Evolutionary conservation across 1,284 basidiomycete genomes (phyloP), one percentile per base, ranked within the genome.

Genomic region (Microbotryum silenes-acaulis): DNA sequence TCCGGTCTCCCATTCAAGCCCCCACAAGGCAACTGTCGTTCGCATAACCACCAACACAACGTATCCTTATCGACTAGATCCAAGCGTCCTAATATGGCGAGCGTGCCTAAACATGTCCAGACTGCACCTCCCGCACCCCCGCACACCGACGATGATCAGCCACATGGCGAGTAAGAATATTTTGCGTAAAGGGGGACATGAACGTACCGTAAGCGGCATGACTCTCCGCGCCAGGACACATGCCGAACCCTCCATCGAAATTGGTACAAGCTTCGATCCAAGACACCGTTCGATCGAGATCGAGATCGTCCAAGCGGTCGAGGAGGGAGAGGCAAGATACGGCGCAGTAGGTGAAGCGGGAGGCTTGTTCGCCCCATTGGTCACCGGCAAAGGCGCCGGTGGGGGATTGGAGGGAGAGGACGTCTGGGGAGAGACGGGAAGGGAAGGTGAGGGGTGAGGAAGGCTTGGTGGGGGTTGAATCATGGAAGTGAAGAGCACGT

Each of bases 1-100:
- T 98, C 91, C 3, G 94, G 94, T 23, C 94, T 81, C 0, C 94
- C 94, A 70, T 98, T 97, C 62, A 98, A 79, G 0, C 94, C 96
- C 9, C 94, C 94, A 70, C 85, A 91, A 0, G 91, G 87, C 12
- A 97, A 79, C 74, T 98, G 94, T 9, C 94, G 81, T 72, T 98
- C 96, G 12, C 87, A 83, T 3, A 98, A 78, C 94, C 94, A 98
- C 85, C 88, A 92, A 12, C 81, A 87, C 2, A 97, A 78, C 33
- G 83, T 87, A 21, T 88, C 81, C 1, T 78, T 72, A 72, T 96
- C 89, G 6, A 93, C 81, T 14, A 73, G 56, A 70, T 94, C 86
- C 12, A 97, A 77, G 54, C 85, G 77, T 72, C 88, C 85, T 4
- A 97, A 79, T 23, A 98, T 93, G 2, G 91, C 86, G 14, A 98